A percentile compares a stretch with the other conserved stretches of the same genome.
These are phyloP conservation scores for Crinitomyces ghanaensis DNA, from an alignment of 805 yeast species.

Conservation along the genomic window DNA sequence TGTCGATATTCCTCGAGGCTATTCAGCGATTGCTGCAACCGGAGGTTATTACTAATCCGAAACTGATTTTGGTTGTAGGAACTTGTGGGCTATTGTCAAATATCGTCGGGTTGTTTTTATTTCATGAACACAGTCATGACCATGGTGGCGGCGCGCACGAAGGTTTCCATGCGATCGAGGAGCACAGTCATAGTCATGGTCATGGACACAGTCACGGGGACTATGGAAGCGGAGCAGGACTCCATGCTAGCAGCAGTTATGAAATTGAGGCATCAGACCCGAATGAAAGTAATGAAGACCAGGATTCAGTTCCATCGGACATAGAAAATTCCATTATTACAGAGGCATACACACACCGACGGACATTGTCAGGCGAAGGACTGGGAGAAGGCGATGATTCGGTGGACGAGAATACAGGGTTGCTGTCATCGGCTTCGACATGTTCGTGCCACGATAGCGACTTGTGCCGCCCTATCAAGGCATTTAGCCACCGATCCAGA, in stretches of 20 bases:
- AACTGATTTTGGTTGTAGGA: conserved; percentile 73
- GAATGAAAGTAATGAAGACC: no score
- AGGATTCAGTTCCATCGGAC: no score
- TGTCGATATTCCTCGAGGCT: conserved; percentile 87
- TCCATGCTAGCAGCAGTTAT: conserved; percentile 16
- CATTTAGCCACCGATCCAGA: conserved; percentile 1
- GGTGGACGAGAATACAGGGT: background rate
- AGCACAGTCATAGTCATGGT: conserved; percentile 17
- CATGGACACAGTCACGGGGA: conserved; percentile 13
- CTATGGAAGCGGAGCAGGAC: conserved; percentile 17
- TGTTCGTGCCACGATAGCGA: no score
- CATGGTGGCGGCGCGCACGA: conserved; percentile 20
- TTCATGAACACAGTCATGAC: conserved; percentile 75
- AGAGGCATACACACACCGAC: no score
- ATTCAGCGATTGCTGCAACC: conserved; percentile 79
- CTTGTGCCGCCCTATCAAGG: no score
- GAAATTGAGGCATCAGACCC: no score
- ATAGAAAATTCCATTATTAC: no score
- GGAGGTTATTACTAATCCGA: conserved; percentile 69
- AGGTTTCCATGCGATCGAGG: no score
- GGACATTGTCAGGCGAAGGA: no score
- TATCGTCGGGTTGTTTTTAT: conserved; percentile 68
- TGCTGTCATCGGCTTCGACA: no score
- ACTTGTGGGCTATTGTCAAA: conserved; percentile 73
- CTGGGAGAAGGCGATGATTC: no score